Evolutionary conservation across 2,329 filamentous ascomycete species (phyloP).

Genomic region (Epichloe sp.): DNA sequence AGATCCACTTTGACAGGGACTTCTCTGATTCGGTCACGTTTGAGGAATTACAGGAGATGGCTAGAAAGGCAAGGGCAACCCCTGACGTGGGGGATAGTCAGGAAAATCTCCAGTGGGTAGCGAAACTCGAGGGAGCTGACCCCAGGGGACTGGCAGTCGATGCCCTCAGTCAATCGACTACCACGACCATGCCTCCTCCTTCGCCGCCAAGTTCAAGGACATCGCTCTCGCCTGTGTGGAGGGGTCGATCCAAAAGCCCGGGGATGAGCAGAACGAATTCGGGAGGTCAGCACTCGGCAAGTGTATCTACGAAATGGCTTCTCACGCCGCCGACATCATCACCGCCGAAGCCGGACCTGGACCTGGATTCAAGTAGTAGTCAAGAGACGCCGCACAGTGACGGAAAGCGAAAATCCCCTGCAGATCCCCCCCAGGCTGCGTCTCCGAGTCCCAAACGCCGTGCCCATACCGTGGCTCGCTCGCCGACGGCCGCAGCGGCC

Average conservation of each 20-base stretch:
- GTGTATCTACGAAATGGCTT: not conserved
- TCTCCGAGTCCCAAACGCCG: slow-evolving; percentile 11
- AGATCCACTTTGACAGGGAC: slow-evolving; percentile 64
- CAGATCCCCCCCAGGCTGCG: not conserved
- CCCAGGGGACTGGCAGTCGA: slow-evolving; percentile 30
- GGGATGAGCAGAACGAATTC: not conserved
- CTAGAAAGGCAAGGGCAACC: slow-evolving; percentile 38
- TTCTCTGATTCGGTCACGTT: slow-evolving; percentile 58
- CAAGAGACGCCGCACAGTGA: not conserved
- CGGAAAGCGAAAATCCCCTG: slow-evolving; percentile 5
- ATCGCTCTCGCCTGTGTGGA: not conserved
- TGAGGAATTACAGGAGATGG: slow-evolving; percentile 54
- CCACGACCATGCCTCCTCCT: slow-evolving; percentile 22
- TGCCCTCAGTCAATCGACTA: slow-evolving; percentile 31
- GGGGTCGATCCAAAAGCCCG: not conserved
- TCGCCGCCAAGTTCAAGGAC: slow-evolving; percentile 14
- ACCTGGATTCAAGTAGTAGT: not conserved
- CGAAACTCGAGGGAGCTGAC: slow-evolving; percentile 43
- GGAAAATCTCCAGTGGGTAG: slow-evolving; percentile 48
- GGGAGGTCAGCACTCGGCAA: not conserved
- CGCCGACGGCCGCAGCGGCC: not conserved
- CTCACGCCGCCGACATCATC: slow-evolving; percentile 8
- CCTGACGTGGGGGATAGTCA: slow-evolving; percentile 41
- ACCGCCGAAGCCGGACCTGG: not conserved
- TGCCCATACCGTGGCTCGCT: no score